Percentiles rank a stretch among this genome's conserved stretches.
These are phyloP conservation scores for Nitzschia sp. DNA, from an alignment of 108 stramenopile species.

Conservation along the genomic window DNA sequence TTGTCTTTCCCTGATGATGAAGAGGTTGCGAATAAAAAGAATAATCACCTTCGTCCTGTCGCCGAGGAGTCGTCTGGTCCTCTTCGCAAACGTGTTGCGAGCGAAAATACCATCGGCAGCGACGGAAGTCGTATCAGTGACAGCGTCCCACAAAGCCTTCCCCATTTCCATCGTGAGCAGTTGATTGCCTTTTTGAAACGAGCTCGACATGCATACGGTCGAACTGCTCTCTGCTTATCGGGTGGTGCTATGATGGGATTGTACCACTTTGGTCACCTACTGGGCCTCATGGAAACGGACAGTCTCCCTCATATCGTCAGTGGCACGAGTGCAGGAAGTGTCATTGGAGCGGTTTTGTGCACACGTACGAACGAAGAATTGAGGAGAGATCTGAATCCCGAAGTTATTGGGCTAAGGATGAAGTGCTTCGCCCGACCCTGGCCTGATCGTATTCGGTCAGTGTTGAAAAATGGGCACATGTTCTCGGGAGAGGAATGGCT, in stretches of 20 bases:
- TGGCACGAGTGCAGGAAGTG: slow-evolving; percentile 94
- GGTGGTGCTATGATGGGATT: slow-evolving; percentile 94
- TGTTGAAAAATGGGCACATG: slow-evolving; percentile 57
- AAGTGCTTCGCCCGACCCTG: slow-evolving; percentile 71
- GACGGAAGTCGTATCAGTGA: not conserved
- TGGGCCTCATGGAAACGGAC: slow-evolving; percentile 79
- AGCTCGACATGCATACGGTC: slow-evolving; percentile 94
- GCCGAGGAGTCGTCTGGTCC: not conserved
- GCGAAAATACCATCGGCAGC: not conserved
- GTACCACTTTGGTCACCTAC: slow-evolving; percentile 93
- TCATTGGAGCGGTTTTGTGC: slow-evolving; percentile 91
- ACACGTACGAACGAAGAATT: slow-evolving; percentile 93
- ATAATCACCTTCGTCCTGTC: not conserved
- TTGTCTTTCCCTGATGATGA: not conserved
- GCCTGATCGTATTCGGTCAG: slow-evolving; percentile 55
- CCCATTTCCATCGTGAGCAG: slow-evolving; percentile 48
- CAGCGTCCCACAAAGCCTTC: slow-evolving; percentile 3
- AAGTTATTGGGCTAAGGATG: slow-evolving; percentile 52
- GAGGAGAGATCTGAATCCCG: slow-evolving; percentile 59
- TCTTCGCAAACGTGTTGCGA: not conserved
- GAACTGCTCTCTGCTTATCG: slow-evolving; percentile 92
- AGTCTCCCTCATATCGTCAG: slow-evolving; percentile 91
- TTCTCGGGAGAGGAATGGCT: slow-evolving; percentile 79
- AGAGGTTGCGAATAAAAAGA: not conserved
- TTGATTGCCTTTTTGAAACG: slow-evolving; percentile 74